Evolutionary conservation across 805 yeast genomes (phyloP).

Genomic region (Tetrapisispora namnaoensis): DNA sequence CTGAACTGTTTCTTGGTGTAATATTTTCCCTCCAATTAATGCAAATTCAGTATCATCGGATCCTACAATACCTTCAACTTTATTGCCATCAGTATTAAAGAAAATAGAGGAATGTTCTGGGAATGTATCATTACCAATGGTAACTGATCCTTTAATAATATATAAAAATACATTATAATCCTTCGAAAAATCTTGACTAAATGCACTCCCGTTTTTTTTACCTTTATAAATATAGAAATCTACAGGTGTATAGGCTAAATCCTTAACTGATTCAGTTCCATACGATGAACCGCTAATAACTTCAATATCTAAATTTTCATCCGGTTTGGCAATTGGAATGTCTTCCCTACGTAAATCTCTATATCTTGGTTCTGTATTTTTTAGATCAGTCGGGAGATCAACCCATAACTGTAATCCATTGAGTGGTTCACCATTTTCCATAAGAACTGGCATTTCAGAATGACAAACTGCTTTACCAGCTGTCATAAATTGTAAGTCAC

Average conservation of each 20-base stretch:
- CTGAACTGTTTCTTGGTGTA: conserved; percentile 71
- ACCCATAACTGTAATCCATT: conserved; percentile 85
- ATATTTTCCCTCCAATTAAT: conserved; percentile 63
- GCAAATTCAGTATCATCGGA: conserved; percentile 46
- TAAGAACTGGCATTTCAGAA: conserved; percentile 70
- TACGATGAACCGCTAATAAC: conserved; percentile 72
- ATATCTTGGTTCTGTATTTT: conserved; percentile 61
- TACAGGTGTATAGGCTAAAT: conserved; percentile 75
- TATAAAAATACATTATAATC: conserved; percentile 65
- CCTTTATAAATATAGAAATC: conserved; percentile 59
- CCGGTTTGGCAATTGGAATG: conserved; percentile 58
- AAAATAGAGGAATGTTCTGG: conserved; percentile 45
- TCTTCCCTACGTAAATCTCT: conserved; percentile 64
- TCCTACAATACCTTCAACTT: conserved; percentile 44
- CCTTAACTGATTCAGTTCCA: conserved; percentile 65
- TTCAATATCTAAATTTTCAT: conserved; percentile 47
- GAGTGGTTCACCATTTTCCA: conserved; percentile 39
- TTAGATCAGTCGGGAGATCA: conserved; percentile 58
- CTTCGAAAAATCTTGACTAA: conserved; percentile 47
- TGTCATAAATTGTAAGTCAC: conserved; percentile 89
- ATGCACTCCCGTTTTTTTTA: conserved; percentile 50
- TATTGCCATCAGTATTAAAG: conserved; percentile 62
- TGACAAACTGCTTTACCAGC: conserved; percentile 85
- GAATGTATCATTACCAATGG: conserved; percentile 35
- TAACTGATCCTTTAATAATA: conserved; percentile 50